Conservation (phyloP, 148 eudicot genomes). For the Rhododendron ferrugineum region DNA sequence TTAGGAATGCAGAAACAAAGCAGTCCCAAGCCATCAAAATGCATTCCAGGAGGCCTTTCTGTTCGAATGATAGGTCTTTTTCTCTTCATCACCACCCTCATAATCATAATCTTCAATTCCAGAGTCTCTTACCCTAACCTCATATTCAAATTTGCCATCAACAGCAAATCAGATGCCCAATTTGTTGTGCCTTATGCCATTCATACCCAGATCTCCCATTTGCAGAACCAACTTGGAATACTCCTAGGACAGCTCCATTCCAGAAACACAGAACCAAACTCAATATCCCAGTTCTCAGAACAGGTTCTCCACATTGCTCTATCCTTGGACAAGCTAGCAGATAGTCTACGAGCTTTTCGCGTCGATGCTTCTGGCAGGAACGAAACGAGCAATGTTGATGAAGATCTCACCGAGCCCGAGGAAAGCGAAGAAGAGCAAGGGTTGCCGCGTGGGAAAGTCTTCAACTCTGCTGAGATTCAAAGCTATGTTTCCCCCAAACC, state of each 20-base stretch:
- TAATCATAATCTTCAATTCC: slow-evolving; percentile 11
- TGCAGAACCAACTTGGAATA: slow-evolving; percentile 13
- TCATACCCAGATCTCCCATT: slow-evolving; percentile 17
- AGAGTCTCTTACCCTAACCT: neutral
- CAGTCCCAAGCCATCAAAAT: slow-evolving; percentile 11
- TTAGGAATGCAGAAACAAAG: slow-evolving; percentile 15
- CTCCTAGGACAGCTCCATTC: slow-evolving; percentile 16
- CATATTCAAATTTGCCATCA: neutral
- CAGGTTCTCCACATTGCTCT: slow-evolving; percentile 17
- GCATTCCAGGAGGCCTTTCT: slow-evolving; percentile 3
- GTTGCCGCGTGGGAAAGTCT: neutral
- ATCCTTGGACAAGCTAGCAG: slow-evolving; percentile 19
- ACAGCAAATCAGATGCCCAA: slow-evolving; percentile 2
- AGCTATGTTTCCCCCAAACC: slow-evolving; percentile 21
- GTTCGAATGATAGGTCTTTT: neutral
- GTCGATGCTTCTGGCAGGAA: slow-evolving; percentile 1
- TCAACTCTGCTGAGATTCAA: slow-evolving; percentile 11
- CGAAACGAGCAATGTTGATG: slow-evolving; percentile 13
- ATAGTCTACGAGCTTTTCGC: slow-evolving; percentile 11
- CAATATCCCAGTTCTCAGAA: slow-evolving; percentile 13
- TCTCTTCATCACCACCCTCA: slow-evolving; percentile 8
- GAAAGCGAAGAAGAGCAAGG: slow-evolving; percentile 14
- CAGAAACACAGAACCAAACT: neutral
- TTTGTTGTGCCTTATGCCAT: slow-evolving; percentile 11
- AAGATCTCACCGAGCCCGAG: slow-evolving; percentile 17